Conservation (phyloP, 1,284 basidiomycete genomes). For the Cryptococcus sp. region DNA sequence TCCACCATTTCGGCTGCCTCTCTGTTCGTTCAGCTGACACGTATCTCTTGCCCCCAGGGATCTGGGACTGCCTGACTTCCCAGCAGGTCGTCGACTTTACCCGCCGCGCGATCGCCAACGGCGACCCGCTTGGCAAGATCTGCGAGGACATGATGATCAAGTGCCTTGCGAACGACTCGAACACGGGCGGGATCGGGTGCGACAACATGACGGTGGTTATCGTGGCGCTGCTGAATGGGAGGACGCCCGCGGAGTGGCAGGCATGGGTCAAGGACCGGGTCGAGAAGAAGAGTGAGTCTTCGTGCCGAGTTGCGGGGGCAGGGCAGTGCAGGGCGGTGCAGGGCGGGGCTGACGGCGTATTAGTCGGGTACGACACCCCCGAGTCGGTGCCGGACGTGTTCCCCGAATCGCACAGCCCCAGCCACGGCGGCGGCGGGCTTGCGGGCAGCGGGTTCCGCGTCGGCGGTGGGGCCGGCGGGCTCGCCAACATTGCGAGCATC, state of each 20-base stretch:
- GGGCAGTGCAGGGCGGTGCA: too few relatives aligned
- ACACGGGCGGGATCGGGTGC: slow-evolving; percentile 91
- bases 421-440: slow-evolving; percentile 14
- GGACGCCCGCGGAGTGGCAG: slow-evolving; percentile 89
- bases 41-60: too few relatives aligned
- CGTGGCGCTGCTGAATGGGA: slow-evolving; percentile 80
- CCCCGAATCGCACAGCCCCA: slow-evolving; percentile 24
- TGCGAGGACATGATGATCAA: slow-evolving; percentile 88
- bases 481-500: slow-evolving; percentile 47
- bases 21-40: too few relatives aligned
- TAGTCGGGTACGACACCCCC: slow-evolving; percentile 57
- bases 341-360: slow-evolving; percentile 43
- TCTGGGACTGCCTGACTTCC: slow-evolving; percentile 95
- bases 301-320: background rate
- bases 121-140: slow-evolving; percentile 74
- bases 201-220: slow-evolving; percentile 99
- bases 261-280: slow-evolving; percentile 84
- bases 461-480: slow-evolving; percentile 38
- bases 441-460: slow-evolving; percentile 39
- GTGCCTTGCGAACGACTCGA: slow-evolving; percentile 90
- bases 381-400: slow-evolving; percentile 50
- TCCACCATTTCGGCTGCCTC: slow-evolving; percentile 5
- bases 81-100: slow-evolving; percentile 92
- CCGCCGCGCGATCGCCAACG: slow-evolving; percentile 75
- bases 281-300: slow-evolving; percentile 60